Conservation (phyloP, 2,329 filamentous ascomycete genomes). For the Penicillium hordei region DNA sequence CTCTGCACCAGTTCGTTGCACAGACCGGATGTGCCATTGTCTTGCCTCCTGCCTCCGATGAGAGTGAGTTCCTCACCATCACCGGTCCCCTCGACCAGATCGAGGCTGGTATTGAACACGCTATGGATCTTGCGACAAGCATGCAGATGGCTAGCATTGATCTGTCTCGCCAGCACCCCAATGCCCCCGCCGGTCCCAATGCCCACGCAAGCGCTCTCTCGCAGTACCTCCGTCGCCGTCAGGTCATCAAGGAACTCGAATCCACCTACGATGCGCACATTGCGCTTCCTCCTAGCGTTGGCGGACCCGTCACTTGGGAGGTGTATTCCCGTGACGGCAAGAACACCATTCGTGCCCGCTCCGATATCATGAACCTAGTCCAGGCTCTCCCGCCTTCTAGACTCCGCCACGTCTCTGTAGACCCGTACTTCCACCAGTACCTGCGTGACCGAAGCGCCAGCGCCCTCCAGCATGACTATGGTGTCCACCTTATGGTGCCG, state of each 20-base stretch:
- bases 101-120: slow-evolving; percentile 72
- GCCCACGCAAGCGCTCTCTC: slow-evolving; percentile 82
- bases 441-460: slow-evolving; percentile 42
- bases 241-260: slow-evolving; percentile 80
- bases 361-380: slow-evolving; percentile 51
- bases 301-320: slow-evolving; percentile 77
- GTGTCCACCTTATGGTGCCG: slow-evolving; percentile 51
- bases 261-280: slow-evolving; percentile 80
- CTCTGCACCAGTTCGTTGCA: slow-evolving; percentile 80
- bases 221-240: slow-evolving; percentile 78
- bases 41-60: slow-evolving; percentile 70
- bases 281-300: slow-evolving; percentile 67
- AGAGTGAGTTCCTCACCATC: slow-evolving; percentile 80
- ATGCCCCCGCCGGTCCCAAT: slow-evolving; percentile 69
- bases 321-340: slow-evolving; percentile 84
- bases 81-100: slow-evolving; percentile 76
- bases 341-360: slow-evolving; percentile 58
- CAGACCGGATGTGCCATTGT: slow-evolving; percentile 90
- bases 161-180: slow-evolving; percentile 74
- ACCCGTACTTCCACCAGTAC: slow-evolving; percentile 52
- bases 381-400: slow-evolving; percentile 50
- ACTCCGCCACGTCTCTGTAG: slow-evolving; percentile 46
- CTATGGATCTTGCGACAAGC: slow-evolving; percentile 82
- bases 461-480: slow-evolving; percentile 44
- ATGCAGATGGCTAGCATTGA: slow-evolving; percentile 86